These are phyloP conservation scores for Schizonepeta tenuifolia DNA, from an alignment of 257 asterid species.

Conservation along the genomic window DNA sequence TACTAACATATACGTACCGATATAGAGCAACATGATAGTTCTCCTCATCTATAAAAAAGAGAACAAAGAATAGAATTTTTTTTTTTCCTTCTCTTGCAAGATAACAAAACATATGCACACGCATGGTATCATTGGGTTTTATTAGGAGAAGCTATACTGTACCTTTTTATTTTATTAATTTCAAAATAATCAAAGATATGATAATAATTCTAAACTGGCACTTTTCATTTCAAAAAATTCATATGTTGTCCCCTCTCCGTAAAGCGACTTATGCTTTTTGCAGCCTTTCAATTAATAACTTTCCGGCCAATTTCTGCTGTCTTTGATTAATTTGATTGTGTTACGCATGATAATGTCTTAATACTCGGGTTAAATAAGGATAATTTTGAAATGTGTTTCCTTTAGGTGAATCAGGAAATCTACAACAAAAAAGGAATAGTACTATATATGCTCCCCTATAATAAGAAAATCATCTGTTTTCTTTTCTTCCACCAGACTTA, in stretches of 20 bases:
- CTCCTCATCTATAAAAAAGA: background rate
- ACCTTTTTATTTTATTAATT: conserved; percentile 35
- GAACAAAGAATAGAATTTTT: background rate
- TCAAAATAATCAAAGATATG: conserved; percentile 29
- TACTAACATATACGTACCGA: no score
- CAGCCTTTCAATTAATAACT: conserved; percentile 44
- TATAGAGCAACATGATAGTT: no score
- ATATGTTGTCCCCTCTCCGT: conserved; percentile 52
- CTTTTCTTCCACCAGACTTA: background rate
- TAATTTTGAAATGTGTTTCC: background rate
- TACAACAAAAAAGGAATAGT: no score
- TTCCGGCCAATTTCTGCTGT: conserved; percentile 30
- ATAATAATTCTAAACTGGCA: conserved; percentile 48
- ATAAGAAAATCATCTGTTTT: background rate
- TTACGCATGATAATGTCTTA: conserved; percentile 8
- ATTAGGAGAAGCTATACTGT: conserved; percentile 4
- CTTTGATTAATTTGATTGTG: conserved; percentile 1
- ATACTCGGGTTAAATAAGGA: background rate
- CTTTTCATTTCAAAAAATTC: conserved; percentile 36
- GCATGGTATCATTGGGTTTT: conserved; percentile 40
- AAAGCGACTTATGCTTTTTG: conserved; percentile 42
- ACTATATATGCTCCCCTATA: no score
- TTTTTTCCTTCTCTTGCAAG: conserved; percentile 3
- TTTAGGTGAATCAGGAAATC: background rate
- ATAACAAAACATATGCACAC: conserved; percentile 34